Percentiles rank a stretch among this genome's conserved stretches.
Evolutionary conservation across 1,139 yeast genomes (phyloP).

Genomic region (Candida glucosophila): DNA sequence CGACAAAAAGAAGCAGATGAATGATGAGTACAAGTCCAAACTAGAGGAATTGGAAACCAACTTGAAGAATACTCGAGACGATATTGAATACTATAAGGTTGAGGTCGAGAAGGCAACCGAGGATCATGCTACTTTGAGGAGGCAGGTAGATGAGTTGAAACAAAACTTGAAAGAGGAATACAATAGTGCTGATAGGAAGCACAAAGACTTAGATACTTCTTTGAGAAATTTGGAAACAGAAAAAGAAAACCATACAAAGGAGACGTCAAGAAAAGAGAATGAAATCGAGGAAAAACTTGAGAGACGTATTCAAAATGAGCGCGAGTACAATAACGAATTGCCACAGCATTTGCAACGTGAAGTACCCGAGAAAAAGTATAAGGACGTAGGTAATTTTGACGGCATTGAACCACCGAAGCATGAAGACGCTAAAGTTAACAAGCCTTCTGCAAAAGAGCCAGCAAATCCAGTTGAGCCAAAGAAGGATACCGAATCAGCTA

Average conservation of each 20-base stretch:
- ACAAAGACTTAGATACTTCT: constrained; percentile 23
- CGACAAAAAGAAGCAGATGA: constrained; percentile 19
- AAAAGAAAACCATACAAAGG: constrained; percentile 19
- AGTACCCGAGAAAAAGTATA: constrained; percentile 30
- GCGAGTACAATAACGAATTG: constrained; percentile 37
- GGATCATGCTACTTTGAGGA: constrained; percentile 49
- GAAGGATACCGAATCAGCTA: not conserved
- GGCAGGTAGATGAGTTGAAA: constrained; percentile 23
- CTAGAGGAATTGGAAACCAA: constrained; percentile 28
- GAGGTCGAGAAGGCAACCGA: constrained; percentile 30
- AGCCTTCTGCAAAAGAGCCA: constrained; percentile 7
- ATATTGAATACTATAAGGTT: constrained; percentile 24
- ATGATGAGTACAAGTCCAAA: constrained; percentile 26
- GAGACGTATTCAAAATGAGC: constrained; percentile 32
- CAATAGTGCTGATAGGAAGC: constrained; percentile 15
- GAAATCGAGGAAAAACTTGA: constrained; percentile 25
- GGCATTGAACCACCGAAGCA: constrained; percentile 8
- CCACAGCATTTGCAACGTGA: constrained; percentile 45
- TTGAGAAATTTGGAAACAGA: constrained; percentile 20
- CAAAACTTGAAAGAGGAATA: constrained; percentile 16
- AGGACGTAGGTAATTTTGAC: constrained; percentile 35
- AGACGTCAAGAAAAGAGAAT: constrained; percentile 24
- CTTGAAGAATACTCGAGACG: constrained; percentile 29
- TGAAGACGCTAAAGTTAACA: constrained; percentile 10
- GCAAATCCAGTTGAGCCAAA: constrained; percentile 1